Evolutionary conservation across 495 filamentous ascomycete species (phyloP).

Genomic region (Achaetomiella virescens): DNA sequence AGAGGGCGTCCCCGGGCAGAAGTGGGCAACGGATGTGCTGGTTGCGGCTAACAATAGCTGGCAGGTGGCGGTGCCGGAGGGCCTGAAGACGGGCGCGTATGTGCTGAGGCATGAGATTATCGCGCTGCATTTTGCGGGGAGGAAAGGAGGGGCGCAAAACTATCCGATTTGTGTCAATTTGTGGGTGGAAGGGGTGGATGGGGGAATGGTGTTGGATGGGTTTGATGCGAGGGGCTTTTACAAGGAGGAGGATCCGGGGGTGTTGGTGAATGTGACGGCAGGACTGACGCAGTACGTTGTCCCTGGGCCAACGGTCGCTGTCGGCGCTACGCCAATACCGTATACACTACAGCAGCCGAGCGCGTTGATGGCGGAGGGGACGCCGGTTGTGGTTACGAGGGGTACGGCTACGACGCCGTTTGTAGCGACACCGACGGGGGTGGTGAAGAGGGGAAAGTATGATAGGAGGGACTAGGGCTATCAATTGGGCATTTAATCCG

Average conservation of each 20-base stretch:
- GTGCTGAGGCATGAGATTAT: slow-evolving; percentile 71
- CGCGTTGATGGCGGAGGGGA: slow-evolving; percentile 14
- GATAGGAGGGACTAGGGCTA: not conserved
- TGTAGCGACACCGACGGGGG: not conserved
- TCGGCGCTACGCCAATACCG: slow-evolving; percentile 27
- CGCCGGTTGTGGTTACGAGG: slow-evolving; percentile 21
- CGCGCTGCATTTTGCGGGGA: slow-evolving; percentile 59
- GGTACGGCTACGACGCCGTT: slow-evolving; percentile 19
- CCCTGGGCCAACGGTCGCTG: slow-evolving; percentile 45
- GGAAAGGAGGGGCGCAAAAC: slow-evolving; percentile 58
- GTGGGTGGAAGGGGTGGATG: slow-evolving; percentile 24
- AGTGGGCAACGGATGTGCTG: slow-evolving; percentile 63
- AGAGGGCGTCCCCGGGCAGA: slow-evolving; percentile 36
- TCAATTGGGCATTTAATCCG: no score
- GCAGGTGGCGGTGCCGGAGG: slow-evolving; percentile 55
- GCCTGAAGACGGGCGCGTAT: slow-evolving; percentile 58
- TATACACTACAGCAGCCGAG: slow-evolving; percentile 9
- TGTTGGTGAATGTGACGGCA: slow-evolving; percentile 38
- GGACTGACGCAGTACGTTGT: slow-evolving; percentile 45
- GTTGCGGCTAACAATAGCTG: slow-evolving; percentile 59
- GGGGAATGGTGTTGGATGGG: slow-evolving; percentile 31
- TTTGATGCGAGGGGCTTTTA: slow-evolving; percentile 30
- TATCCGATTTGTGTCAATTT: slow-evolving; percentile 67
- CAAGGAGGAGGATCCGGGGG: slow-evolving; percentile 29
- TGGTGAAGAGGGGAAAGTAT: slow-evolving; percentile 1